Conservation (phyloP, 2,329 filamentous ascomycete genomes). For the Verticillium dahliae region DNA sequence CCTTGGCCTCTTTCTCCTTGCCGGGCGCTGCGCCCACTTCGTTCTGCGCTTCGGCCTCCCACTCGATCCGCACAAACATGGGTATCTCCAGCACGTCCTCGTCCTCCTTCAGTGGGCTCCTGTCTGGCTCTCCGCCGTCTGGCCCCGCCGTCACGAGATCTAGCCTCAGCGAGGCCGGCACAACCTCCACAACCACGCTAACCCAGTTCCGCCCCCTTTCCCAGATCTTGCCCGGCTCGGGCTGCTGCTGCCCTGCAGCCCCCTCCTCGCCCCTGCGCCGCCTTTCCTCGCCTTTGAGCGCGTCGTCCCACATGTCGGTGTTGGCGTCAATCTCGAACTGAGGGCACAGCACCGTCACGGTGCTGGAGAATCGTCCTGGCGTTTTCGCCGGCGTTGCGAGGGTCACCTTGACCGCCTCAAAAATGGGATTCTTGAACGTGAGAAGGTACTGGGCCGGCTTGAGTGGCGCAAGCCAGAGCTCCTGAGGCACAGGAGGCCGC, state of each 20-base stretch:
- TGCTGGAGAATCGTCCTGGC: slow-evolving; percentile 68
- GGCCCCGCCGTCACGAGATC: slow-evolving; percentile 24
- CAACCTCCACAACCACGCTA: slow-evolving; percentile 84
- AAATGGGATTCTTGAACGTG: slow-evolving; percentile 89
- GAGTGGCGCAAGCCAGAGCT: slow-evolving; percentile 47
- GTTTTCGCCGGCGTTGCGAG: slow-evolving; percentile 78
- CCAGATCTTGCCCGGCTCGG: slow-evolving; percentile 94
- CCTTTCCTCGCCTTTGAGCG: slow-evolving; percentile 53
- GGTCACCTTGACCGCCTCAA: slow-evolving; percentile 81
- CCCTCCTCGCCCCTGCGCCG: slow-evolving; percentile 32
- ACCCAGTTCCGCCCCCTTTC: slow-evolving; percentile 92
- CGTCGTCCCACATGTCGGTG: slow-evolving; percentile 83
- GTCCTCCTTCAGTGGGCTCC: slow-evolving; percentile 46
- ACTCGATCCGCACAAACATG: slow-evolving; percentile 87
- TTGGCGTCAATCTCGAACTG: slow-evolving; percentile 93
- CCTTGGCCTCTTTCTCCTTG: slow-evolving; percentile 50
- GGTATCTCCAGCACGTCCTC: slow-evolving; percentile 78
- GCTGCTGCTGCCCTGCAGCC: slow-evolving; percentile 41
- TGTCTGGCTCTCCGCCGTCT: slow-evolving; percentile 24
- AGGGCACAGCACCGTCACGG: slow-evolving; percentile 87
- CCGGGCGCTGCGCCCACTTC: slow-evolving; percentile 51
- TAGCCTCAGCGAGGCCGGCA: slow-evolving; percentile 52
- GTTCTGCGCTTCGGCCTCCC: slow-evolving; percentile 66
- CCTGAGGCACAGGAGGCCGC: slow-evolving; percentile 23
- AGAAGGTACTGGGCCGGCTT: slow-evolving; percentile 72